phyloP scores from a whole-genome alignment of 192 early-diverging fungal species.

The Linnemannia zychae region DNA sequence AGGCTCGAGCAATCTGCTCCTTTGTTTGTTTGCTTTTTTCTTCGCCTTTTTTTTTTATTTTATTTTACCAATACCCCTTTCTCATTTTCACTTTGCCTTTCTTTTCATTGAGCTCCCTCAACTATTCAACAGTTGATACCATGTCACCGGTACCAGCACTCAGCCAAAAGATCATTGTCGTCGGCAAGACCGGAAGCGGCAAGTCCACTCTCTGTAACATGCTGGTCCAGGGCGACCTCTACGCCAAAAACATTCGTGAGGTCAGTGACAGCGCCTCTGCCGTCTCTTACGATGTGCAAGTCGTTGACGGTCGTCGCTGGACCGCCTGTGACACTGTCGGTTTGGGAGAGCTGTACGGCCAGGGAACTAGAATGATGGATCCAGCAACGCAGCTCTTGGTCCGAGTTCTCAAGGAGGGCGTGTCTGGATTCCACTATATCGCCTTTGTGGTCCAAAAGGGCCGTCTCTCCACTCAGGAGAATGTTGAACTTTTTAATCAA shows the following conservation, averaged over 20 bases:
- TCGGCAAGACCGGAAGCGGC: conserved; percentile 29
- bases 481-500: conserved; percentile 9
- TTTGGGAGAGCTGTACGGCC: conserved; percentile 19
- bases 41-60: no score
- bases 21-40: no score
- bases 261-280: conserved; percentile 14
- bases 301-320: conserved; percentile 12
- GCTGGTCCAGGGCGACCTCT: conserved; percentile 32
- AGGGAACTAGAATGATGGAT: not conserved
- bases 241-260: not conserved
- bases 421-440: conserved; percentile 18
- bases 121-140: no score
- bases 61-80: no score
- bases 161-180: conserved; percentile 16
- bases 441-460: conserved; percentile 29
- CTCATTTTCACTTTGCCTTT: no score
- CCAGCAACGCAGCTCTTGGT: not conserved
- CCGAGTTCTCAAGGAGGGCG: not conserved
- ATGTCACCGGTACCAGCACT: no score
- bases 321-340: conserved; percentile 34
- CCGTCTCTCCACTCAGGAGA: conserved; percentile 13
- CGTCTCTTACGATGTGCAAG: not conserved
- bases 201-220: conserved; percentile 35
- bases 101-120: no score
- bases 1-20: no score